These are phyloP conservation scores for Ceratocystis destructans DNA, from an alignment of 2,329 filamentous ascomycete species.

Conservation along the genomic window DNA sequence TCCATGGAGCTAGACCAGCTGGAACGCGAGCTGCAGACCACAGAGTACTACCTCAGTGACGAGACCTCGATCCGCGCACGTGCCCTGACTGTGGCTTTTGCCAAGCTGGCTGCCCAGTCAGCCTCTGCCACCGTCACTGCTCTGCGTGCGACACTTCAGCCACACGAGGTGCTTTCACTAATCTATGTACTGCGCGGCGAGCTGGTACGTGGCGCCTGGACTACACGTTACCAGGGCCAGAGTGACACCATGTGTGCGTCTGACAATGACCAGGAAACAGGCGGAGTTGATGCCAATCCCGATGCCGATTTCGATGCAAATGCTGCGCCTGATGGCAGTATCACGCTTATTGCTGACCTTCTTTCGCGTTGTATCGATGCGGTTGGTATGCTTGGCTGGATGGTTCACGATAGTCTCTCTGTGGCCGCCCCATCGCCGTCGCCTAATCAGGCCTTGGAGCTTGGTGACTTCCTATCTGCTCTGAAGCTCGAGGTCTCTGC, in stretches of 20 bases:
- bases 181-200: slow-evolving; percentile 61
- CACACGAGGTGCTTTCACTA: slow-evolving; percentile 55
- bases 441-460: slow-evolving; percentile 37
- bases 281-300: slow-evolving; percentile 28
- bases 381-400: slow-evolving; percentile 60
- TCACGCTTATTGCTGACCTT: slow-evolving; percentile 57
- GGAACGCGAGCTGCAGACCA: slow-evolving; percentile 52
- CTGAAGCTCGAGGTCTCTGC: slow-evolving; percentile 57
- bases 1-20: slow-evolving; percentile 44
- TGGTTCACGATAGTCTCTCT: slow-evolving; percentile 38
- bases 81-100: slow-evolving; percentile 53
- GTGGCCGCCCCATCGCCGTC: slow-evolving; percentile 25
- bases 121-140: slow-evolving; percentile 44
- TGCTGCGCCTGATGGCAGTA: slow-evolving; percentile 48
- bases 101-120: slow-evolving; percentile 55
- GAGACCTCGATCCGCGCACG: slow-evolving; percentile 46
- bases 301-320: slow-evolving; percentile 30
- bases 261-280: slow-evolving; percentile 29
- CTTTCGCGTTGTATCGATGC: slow-evolving; percentile 63
- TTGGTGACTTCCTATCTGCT: slow-evolving; percentile 49
- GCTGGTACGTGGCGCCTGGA: slow-evolving; percentile 63
- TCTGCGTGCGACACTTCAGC: slow-evolving; percentile 49
- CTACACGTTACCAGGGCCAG: slow-evolving; percentile 41
- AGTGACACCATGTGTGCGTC: background rate
- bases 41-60: slow-evolving; percentile 52